Percentiles rank a stretch among this genome's conserved stretches.
Conservation (phyloP, 805 yeast species). For the Saturnispora kantuleensis region DNA sequence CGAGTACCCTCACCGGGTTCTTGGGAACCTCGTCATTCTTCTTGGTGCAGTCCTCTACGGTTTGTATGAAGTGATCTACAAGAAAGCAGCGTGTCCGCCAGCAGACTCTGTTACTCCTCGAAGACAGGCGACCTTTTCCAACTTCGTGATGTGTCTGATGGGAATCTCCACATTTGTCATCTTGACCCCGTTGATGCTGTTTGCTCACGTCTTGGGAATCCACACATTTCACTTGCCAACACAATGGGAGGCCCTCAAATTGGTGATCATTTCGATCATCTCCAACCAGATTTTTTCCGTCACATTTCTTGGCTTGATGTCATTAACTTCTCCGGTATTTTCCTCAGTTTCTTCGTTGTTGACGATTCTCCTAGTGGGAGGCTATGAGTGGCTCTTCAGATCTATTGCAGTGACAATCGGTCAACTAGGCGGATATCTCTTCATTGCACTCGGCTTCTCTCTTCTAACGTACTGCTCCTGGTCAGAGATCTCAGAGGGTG, state of each 20-base stretch:
- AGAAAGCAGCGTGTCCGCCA: conserved; percentile 68
- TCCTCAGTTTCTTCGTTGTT: conserved; percentile 53
- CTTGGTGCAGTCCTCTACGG: conserved; percentile 74
- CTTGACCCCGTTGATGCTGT: conserved; percentile 38
- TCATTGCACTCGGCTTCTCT: conserved; percentile 61
- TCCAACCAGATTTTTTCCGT: conserved; percentile 63
- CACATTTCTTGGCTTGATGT: conserved; percentile 65
- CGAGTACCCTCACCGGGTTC: conserved; percentile 46
- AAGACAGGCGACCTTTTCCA: conserved; percentile 73
- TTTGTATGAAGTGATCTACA: conserved; percentile 75
- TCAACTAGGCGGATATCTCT: conserved; percentile 59
- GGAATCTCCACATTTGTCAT: conserved; percentile 48
- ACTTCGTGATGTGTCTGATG: conserved; percentile 58
- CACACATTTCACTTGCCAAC: conserved; percentile 50
- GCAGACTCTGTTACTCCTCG: conserved; percentile 45
- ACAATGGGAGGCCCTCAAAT: conserved; percentile 30
- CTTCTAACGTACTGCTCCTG: conserved; percentile 57
- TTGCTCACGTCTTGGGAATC: conserved; percentile 43
- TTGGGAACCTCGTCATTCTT: conserved; percentile 64
- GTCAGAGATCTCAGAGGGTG: conserved; percentile 43
- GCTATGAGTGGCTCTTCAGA: conserved; percentile 62
- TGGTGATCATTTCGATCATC: conserved; percentile 42
- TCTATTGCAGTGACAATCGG: conserved; percentile 43
- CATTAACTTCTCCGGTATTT: conserved; percentile 76
- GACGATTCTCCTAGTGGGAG: conserved; percentile 71